A percentile compares a stretch with the other conserved stretches of the same genome.
Evolutionary conservation across 1,284 basidiomycete species (phyloP).

Genomic region (Irpex sp.): DNA sequence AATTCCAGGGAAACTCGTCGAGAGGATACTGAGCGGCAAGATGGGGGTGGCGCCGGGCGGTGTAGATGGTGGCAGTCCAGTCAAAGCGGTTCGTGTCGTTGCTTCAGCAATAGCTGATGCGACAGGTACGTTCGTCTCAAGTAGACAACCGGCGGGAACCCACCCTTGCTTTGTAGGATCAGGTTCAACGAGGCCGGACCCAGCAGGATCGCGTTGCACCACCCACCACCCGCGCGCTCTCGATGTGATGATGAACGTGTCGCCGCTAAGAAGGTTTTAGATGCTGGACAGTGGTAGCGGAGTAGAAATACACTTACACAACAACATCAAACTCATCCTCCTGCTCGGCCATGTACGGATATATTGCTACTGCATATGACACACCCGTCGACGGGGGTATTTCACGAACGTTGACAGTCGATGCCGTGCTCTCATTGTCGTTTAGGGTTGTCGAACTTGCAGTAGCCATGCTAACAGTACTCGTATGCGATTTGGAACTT

Average conservation of each 20-base stretch:
- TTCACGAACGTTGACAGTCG: slow-evolving; percentile 33
- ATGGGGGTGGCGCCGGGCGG: slow-evolving; percentile 64
- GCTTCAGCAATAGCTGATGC: slow-evolving; percentile 77
- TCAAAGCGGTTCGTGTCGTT: slow-evolving; percentile 44
- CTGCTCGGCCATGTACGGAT: slow-evolving; percentile 94
- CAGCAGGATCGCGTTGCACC: slow-evolving; percentile 89
- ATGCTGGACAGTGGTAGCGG: slow-evolving; percentile 3
- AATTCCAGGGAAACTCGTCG: slow-evolving; percentile 90
- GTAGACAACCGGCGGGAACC: slow-evolving; percentile 90
- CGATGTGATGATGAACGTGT: slow-evolving; percentile 91
- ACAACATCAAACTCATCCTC: slow-evolving; percentile 98
- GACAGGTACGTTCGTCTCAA: slow-evolving; percentile 86
- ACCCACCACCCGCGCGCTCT: slow-evolving; percentile 99
- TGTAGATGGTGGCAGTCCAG: slow-evolving; percentile 35
- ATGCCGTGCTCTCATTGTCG: slow-evolving; percentile 15
- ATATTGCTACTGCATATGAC: slow-evolving; percentile 88
- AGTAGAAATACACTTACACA: slow-evolving; percentile 59
- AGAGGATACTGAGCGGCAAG: slow-evolving; percentile 83
- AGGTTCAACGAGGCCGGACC: slow-evolving; percentile 75
- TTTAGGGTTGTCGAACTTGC: slow-evolving; percentile 12
- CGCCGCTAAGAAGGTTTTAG: slow-evolving; percentile 48
- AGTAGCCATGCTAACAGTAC: slow-evolving; percentile 12
- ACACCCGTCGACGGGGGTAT: slow-evolving; percentile 60
- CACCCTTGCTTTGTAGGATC: slow-evolving; percentile 79
- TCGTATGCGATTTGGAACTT: slow-evolving; percentile 18